Percentiles rank a stretch among this genome's conserved stretches.
Evolutionary conservation across 2,329 filamentous ascomycete genomes (phyloP).

Genomic region (Diaporthe aspalathi): DNA sequence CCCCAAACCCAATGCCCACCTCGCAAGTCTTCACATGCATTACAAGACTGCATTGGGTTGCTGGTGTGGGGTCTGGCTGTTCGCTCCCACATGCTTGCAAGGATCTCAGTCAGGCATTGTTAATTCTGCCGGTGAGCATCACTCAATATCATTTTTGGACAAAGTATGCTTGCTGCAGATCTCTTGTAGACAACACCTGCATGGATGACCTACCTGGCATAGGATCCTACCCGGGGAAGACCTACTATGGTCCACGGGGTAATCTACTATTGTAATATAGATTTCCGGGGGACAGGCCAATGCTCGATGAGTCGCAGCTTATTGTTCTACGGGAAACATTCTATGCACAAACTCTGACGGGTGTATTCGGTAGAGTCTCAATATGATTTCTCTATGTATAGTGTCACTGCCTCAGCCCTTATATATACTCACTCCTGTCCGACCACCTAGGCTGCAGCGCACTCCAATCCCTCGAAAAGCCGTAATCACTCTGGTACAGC

Average conservation of each 20-base stretch:
- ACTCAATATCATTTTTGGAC: no score
- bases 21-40: neutral
- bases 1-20: conserved; percentile 7
- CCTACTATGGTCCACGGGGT: no score
- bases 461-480: conserved; percentile 39
- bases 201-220: neutral
- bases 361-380: neutral
- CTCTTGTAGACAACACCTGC: no score
- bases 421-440: conserved; percentile 42
- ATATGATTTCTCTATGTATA: neutral
- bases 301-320: no score
- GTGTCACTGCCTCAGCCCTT: neutral
- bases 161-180: neutral
- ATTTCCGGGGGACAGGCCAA: neutral
- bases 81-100: neutral
- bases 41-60: neutral
- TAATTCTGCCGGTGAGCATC: neutral
- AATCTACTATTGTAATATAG: neutral
- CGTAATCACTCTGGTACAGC: conserved; percentile 43
- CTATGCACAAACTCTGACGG: no score
- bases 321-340: no score
- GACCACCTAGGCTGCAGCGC: conserved; percentile 44
- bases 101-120: neutral
- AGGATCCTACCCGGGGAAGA: no score
- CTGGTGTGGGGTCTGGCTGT: neutral